Percentiles rank a stretch among this genome's conserved stretches.
phyloP scores from a whole-genome alignment of 441 rosid species.

The Iberis amara region DNA sequence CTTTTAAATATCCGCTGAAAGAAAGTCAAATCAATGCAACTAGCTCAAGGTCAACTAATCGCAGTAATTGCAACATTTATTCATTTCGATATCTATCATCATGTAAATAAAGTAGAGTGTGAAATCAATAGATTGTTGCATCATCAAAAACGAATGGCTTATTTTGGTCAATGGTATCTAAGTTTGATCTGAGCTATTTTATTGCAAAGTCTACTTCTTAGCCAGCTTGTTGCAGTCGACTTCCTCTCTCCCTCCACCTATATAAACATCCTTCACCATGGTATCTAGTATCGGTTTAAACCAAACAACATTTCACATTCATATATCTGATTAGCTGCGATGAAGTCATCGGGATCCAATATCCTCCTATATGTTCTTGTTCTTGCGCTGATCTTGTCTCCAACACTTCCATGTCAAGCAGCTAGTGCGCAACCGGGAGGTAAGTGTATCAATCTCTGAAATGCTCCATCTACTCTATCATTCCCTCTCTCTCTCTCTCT shows the following conservation, averaged over 20 bases:
- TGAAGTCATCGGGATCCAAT: constrained; percentile 13
- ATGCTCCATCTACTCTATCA: neutral
- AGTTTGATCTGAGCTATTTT: constrained; percentile 8
- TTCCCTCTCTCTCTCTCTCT: neutral
- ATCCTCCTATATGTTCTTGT: constrained; percentile 17
- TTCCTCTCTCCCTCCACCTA: constrained; percentile 4
- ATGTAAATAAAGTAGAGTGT: constrained; percentile 2
- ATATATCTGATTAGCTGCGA: constrained; percentile 5
- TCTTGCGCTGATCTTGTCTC: constrained; percentile 25
- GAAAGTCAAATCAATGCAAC: neutral
- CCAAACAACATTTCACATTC: neutral
- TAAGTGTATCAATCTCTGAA: constrained; percentile 8
- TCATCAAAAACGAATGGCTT: constrained; percentile 14
- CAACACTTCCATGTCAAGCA: constrained; percentile 25
- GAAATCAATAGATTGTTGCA: constrained; percentile 19
- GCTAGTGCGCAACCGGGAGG: constrained; percentile 22
- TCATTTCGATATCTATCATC: neutral
- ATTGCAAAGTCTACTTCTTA: constrained; percentile 14
- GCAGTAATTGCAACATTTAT: neutral
- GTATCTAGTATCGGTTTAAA: constrained; percentile 10
- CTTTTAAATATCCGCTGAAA: neutral
- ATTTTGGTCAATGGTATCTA: constrained; percentile 26
- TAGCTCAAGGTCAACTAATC: constrained; percentile 19
- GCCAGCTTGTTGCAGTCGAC: constrained; percentile 22
- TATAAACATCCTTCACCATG: constrained; percentile 13